phyloP scores from a whole-genome alignment of 768 basidiomycete genomes.

The Hysterangium stoloniferum region DNA sequence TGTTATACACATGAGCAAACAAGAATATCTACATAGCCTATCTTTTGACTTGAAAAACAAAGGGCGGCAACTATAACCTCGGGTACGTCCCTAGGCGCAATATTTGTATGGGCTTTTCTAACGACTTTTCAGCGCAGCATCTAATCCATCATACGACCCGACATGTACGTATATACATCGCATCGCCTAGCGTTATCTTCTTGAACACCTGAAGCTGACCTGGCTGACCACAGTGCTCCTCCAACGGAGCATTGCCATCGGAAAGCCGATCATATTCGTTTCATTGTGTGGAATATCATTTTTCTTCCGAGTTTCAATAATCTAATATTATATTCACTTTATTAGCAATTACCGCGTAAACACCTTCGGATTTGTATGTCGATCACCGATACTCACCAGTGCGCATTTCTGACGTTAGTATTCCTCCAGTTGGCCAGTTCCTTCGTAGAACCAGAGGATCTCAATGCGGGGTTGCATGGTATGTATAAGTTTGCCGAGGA shows the following conservation, averaged over 20 bases:
- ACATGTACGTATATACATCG: no score
- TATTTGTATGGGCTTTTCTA: no score
- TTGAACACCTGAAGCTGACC: neutral
- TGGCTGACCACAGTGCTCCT: slow-evolving; percentile 34
- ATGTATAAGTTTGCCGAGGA: neutral
- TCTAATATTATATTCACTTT: neutral
- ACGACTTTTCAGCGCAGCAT: slow-evolving; percentile 36
- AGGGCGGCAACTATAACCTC: slow-evolving; percentile 44
- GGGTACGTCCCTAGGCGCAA: slow-evolving; percentile 31
- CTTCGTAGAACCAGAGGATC: neutral
- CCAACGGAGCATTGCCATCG: slow-evolving; percentile 35
- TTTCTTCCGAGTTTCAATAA: neutral
- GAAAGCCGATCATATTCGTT: slow-evolving; percentile 21
- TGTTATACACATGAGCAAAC: no score
- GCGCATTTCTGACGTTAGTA: neutral
- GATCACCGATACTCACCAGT: neutral
- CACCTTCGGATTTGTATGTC: slow-evolving; percentile 14
- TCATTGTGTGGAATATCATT: slow-evolving; percentile 8
- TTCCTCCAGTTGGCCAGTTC: slow-evolving; percentile 10
- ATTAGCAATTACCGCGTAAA: slow-evolving; percentile 18
- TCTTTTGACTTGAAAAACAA: neutral
- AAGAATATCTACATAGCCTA: neutral
- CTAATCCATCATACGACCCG: slow-evolving; percentile 35
- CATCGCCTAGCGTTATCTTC: slow-evolving; percentile 12
- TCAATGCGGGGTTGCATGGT: slow-evolving; percentile 26